phyloP scores from a whole-genome alignment of 140 eudicot species.

The Cichorium intybus region DNA sequence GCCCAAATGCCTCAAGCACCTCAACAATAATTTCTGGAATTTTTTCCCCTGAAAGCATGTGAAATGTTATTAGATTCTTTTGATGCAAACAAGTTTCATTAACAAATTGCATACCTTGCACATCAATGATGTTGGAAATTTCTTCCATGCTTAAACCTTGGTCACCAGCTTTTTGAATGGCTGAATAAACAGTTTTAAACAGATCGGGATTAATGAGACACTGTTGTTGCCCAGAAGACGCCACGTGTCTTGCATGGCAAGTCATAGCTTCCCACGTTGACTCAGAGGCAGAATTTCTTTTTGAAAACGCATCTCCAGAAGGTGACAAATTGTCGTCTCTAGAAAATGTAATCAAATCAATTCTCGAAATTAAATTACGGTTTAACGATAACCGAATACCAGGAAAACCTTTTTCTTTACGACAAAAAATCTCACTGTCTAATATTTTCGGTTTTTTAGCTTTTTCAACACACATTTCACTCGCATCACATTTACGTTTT shows the following conservation, averaged over 20 bases:
- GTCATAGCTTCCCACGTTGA: constrained; percentile 84
- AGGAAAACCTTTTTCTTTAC: constrained; percentile 93
- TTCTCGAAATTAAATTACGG: constrained; percentile 44
- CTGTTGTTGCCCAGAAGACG: constrained; percentile 22
- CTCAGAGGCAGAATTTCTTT: constrained; percentile 37
- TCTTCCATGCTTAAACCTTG: constrained; percentile 80
- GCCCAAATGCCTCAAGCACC: constrained; percentile 81
- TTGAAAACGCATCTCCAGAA: no score
- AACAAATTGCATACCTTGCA: constrained; percentile 37
- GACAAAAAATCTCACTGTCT: constrained; percentile 59
- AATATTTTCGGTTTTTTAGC: constrained; percentile 49
- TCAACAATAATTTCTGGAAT: constrained; percentile 57
- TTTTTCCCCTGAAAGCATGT: constrained; percentile 43
- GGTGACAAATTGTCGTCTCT: constrained; percentile 27
- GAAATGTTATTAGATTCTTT: constrained; percentile 3
- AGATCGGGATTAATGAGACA: constrained; percentile 40
- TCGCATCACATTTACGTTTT: constrained; percentile 52
- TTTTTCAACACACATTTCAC: constrained; percentile 40
- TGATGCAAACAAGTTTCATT: neutral
- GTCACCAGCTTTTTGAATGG: constrained; percentile 89
- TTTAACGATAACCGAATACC: constrained; percentile 61
- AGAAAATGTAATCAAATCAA: constrained; percentile 32
- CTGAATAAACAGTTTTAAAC: constrained; percentile 53
- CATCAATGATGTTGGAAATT: constrained; percentile 36
- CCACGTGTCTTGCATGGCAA: constrained; percentile 43